A percentile compares a stretch with the other conserved stretches of the same genome.
Conservation (phyloP, 352 stramenopile genomes). For the Globisporangium lucens region DNA sequence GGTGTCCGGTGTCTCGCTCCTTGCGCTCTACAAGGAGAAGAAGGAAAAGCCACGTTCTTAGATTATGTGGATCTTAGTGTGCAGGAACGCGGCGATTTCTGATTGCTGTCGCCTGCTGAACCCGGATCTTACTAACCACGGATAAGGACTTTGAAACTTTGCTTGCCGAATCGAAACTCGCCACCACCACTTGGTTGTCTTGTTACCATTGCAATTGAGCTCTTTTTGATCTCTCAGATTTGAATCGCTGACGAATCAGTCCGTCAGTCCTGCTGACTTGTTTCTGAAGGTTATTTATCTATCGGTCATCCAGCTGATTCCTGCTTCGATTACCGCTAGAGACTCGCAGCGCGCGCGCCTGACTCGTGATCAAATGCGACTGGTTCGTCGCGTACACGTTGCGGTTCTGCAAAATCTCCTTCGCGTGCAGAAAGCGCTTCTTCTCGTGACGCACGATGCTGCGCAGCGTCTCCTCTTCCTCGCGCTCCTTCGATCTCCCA, state of each 20-base stretch:
- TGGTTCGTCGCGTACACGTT: conserved; percentile 70
- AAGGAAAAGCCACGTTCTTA: conserved; percentile 99
- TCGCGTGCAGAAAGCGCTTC: conserved; percentile 49
- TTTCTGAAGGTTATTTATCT: background rate
- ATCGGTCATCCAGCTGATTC: conserved; percentile 16
- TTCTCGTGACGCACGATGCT: conserved; percentile 62
- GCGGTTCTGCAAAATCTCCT: conserved; percentile 51
- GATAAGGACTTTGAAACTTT: conserved; percentile 24
- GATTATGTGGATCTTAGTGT: conserved; percentile 35
- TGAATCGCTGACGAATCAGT: too few species aligned
- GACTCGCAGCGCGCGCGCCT: conserved; percentile 26
- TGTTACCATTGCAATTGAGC: background rate
- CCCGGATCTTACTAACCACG: conserved; percentile 15
- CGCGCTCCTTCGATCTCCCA: conserved; percentile 28
- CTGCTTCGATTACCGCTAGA: background rate
- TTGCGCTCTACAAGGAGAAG: conserved; percentile 99
- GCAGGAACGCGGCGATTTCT: background rate
- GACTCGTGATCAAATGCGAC: conserved; percentile 27
- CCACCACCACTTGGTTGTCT: background rate
- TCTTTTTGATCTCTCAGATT: too few species aligned
- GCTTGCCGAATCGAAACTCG: conserved; percentile 16
- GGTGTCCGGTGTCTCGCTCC: conserved; percentile 98
- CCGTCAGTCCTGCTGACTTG: too few species aligned
- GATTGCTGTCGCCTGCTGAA: background rate
- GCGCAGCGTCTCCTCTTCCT: conserved; percentile 63